These are phyloP conservation scores for Casaregolazyma suthepensis DNA, from an alignment of 1,139 yeast genomes.

Conservation along the genomic window DNA sequence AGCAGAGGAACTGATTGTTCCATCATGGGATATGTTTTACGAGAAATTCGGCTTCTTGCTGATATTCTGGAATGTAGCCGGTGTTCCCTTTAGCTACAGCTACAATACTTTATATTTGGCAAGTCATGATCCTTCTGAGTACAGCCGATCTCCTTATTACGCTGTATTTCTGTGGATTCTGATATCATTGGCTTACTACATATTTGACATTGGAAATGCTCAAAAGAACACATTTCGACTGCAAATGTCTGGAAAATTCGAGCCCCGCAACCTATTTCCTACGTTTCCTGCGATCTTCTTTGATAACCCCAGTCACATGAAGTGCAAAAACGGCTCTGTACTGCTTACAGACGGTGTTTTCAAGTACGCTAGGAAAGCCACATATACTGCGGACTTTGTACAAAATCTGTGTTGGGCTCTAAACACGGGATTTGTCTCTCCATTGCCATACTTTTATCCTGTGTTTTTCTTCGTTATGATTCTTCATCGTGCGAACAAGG, in stretches of 20 bases:
- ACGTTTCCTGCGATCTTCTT: constrained; percentile 79
- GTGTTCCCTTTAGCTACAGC: constrained; percentile 97
- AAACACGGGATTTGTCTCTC: constrained; percentile 78
- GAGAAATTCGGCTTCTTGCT: constrained; percentile 98
- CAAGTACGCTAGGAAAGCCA: constrained; percentile 79
- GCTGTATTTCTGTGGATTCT: constrained; percentile 50
- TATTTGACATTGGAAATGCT: constrained; percentile 91
- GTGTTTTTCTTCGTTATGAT: constrained; percentile 79
- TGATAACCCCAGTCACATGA: constrained; percentile 76
- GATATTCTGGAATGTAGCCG: constrained; percentile 97
- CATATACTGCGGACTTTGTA: constrained; percentile 89
- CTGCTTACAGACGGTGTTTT: constrained; percentile 94
- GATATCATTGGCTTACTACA: constrained; percentile 69
- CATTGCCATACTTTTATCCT: constrained; percentile 96
- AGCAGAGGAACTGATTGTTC: constrained; percentile 95
- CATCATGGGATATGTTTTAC: constrained; percentile 99
- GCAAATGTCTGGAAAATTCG: constrained; percentile 70
- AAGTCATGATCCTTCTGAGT: constrained; percentile 77
- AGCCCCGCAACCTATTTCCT: constrained; percentile 75
- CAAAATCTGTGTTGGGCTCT: constrained; percentile 91
- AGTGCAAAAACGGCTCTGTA: constrained; percentile 76
- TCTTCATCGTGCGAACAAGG: constrained; percentile 83
- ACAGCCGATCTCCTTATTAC: constrained; percentile 61
- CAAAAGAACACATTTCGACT: constrained; percentile 94
- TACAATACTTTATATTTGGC: constrained; percentile 81